These are phyloP conservation scores for Chaetomium sp. DNA, from an alignment of 2,329 filamentous ascomycete species.

Conservation along the genomic window DNA sequence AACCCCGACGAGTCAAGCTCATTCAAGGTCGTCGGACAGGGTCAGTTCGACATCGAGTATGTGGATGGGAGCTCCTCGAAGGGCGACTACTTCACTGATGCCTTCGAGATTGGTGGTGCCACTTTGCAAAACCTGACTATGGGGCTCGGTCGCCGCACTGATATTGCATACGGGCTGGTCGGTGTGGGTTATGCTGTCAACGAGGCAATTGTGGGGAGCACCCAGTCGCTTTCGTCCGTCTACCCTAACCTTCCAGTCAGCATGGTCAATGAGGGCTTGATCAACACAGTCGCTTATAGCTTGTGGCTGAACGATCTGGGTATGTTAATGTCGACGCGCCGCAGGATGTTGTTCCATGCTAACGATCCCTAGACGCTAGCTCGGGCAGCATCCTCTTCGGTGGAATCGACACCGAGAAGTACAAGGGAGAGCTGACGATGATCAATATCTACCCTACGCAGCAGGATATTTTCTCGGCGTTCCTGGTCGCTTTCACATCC, in stretches of 20 bases:
- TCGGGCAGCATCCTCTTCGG: conserved; percentile 77
- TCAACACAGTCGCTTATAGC: conserved; percentile 70
- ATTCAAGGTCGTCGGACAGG: conserved; percentile 47
- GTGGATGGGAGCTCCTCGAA: conserved; percentile 60
- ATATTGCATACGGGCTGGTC: conserved; percentile 59
- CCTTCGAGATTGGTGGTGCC: conserved; percentile 56
- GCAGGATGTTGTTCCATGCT: background rate
- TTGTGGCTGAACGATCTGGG: conserved; percentile 64
- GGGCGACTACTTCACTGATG: conserved; percentile 62
- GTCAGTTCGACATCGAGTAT: conserved; percentile 61
- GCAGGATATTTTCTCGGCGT: conserved; percentile 47
- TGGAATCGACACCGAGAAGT: conserved; percentile 78
- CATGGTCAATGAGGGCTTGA: conserved; percentile 63
- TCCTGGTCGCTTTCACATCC: conserved; percentile 53
- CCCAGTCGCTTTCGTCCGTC: conserved; percentile 33
- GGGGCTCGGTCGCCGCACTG: conserved; percentile 58
- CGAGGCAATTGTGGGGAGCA: conserved; percentile 49
- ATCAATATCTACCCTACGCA: conserved; percentile 58
- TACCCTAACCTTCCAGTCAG: conserved; percentile 66
- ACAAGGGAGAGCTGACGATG: conserved; percentile 61
- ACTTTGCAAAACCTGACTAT: conserved; percentile 59
- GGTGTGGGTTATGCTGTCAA: conserved; percentile 62
- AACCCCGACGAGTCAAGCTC: conserved; percentile 49
- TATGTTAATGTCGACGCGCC: conserved; percentile 24
- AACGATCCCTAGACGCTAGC: conserved; percentile 48